Conservation (phyloP, 2,329 filamentous ascomycete species). For the Colletotrichum acutatum region DNA sequence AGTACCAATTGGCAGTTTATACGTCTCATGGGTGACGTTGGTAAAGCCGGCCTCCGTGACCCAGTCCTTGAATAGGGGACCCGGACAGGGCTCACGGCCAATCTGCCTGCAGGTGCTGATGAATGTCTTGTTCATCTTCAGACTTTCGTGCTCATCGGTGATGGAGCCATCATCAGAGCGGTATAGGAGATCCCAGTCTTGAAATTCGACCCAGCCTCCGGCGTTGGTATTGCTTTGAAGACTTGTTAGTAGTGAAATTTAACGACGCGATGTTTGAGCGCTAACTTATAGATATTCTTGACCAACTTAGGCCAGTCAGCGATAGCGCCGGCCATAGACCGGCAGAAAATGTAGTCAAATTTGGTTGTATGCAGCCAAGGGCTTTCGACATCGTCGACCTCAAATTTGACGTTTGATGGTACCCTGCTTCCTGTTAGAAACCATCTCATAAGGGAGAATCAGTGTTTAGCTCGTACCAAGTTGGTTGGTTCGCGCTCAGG, state of each 20-base stretch:
- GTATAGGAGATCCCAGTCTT: constrained; percentile 41
- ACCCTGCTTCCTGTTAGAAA: constrained; percentile 44
- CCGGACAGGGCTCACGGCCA: constrained; percentile 40
- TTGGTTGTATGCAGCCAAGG: constrained; percentile 49
- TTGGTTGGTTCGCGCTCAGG: constrained; percentile 19
- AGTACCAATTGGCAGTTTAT: constrained; percentile 48
- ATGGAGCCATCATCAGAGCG: constrained; percentile 44
- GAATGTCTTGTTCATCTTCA: constrained; percentile 39
- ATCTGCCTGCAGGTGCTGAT: constrained; percentile 33
- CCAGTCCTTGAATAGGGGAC: constrained; percentile 41
- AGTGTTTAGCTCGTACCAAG: neutral
- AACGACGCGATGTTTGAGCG: neutral
- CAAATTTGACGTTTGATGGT: constrained; percentile 73
- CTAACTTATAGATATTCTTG: constrained; percentile 4
- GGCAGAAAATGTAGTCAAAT: constrained; percentile 46
- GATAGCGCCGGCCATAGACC: constrained; percentile 12
- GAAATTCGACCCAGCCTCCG: constrained; percentile 48
- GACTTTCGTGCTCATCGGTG: constrained; percentile 36
- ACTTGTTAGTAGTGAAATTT: neutral
- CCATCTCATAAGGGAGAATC: neutral
- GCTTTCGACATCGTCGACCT: constrained; percentile 72
- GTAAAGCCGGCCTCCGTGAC: constrained; percentile 49
- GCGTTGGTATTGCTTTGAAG: constrained; percentile 44
- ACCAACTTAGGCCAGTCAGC: constrained; percentile 14
- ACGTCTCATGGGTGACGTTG: constrained; percentile 43